Evolutionary conservation across 352 stramenopile genomes (phyloP), one percentile per base, ranked within the genome.

Genomic region (Pythium phragmiticola): DNA sequence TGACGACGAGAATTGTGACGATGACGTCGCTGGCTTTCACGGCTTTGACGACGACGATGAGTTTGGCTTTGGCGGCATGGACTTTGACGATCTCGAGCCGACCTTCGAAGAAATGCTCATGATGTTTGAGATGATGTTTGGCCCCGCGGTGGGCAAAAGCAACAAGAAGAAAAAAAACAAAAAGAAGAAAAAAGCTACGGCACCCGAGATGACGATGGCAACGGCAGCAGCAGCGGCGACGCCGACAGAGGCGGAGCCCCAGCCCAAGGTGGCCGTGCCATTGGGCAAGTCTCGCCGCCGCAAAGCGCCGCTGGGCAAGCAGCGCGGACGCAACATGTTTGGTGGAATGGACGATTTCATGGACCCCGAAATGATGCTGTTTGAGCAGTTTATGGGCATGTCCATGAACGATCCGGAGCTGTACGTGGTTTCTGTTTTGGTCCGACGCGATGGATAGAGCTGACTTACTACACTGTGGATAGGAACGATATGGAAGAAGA

Each of bases 111-210:
- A 88, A 48, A 90, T 90, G 81, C 77, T 90, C 39, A 78, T 80
- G 64, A 87, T 90, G 81, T 90, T 90, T 36, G 69, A 90, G 57
- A 84, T 90, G 77, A 64, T 90, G 65, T 90, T 90, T 66, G 73
- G 73, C 0, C 52, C 49, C 45, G 47, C 49, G 7, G 46, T 12
- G 1, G 16, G 46, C 41, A 55, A 57, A 36, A 43, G 12, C 26
- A 56, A 63, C 30, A 51, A 39, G 4, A 56, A 39, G 6, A 43
- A 50, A 37, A 19, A n/a, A n/a, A 49, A 60, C 19, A 65, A 41
- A 39, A 74, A 63, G 34, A 58, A 63, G 28, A 66, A 41, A 36
- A 72, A 63, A 37, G 12, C 21, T 2, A 62, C 13, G 7, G 14
- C 30, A 7, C 39, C 13, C 13, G 47, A 14, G 36, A 55, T 6